phyloP scores from a whole-genome alignment of 805 yeast species.

The Yarrowia alimentaria region DNA sequence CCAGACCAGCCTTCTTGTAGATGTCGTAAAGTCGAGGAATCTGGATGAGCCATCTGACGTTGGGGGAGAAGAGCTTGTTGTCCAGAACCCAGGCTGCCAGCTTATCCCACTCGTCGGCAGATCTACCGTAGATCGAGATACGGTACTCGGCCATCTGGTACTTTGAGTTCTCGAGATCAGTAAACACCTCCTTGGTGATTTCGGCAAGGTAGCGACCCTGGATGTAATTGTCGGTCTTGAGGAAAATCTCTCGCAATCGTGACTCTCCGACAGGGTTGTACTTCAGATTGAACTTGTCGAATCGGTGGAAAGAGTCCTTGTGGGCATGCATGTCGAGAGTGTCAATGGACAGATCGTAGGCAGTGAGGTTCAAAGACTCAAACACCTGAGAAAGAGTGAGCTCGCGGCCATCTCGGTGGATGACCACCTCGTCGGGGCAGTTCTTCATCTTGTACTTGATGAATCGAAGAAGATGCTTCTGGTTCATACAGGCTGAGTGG shows the following conservation, averaged over 20 bases:
- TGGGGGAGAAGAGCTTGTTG: conserved; percentile 84
- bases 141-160: conserved; percentile 98
- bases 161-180: conserved; percentile 90
- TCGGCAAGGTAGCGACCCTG: conserved; percentile 89
- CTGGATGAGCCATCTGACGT: conserved; percentile 96
- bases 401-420: conserved; percentile 86
- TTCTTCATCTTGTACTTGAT: conserved; percentile 92
- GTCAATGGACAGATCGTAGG: conserved; percentile 92
- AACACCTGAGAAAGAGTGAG: conserved; percentile 87
- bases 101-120: conserved; percentile 90
- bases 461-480: conserved; percentile 89
- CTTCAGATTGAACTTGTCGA: conserved; percentile 94
- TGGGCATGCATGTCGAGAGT: conserved; percentile 99
- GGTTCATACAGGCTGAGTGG: conserved; percentile 99
- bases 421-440: conserved; percentile 82
- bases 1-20: conserved; percentile 73
- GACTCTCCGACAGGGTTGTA: conserved; percentile 99
- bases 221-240: conserved; percentile 92
- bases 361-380: conserved; percentile 83
- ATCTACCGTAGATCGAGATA: conserved; percentile 90
- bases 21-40: conserved; percentile 91
- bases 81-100: conserved; percentile 94
- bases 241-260: conserved; percentile 89
- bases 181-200: conserved; percentile 87
- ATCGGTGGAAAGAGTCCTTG: conserved; percentile 95